Percentiles rank a stretch among this genome's conserved stretches.
phyloP scores from a whole-genome alignment of 495 filamentous ascomycete species.

The Durotheca rogersii region DNA sequence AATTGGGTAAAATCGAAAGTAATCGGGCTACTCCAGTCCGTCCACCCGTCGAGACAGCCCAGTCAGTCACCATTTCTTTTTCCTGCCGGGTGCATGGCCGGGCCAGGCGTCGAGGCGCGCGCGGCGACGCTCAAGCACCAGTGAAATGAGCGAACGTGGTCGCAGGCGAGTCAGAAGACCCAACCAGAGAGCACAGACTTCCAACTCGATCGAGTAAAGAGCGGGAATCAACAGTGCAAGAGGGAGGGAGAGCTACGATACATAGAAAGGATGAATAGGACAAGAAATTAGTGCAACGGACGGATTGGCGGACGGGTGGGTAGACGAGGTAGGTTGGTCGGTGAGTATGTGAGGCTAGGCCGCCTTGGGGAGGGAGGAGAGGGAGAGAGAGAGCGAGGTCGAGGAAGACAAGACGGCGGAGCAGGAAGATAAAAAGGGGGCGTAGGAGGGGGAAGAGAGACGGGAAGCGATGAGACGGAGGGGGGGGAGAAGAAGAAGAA shows the following conservation, averaged over 20 bases:
- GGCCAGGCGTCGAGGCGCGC: too few species aligned
- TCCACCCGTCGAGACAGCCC: too few species aligned
- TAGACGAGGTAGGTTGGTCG: neutral
- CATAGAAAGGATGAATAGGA: too few species aligned
- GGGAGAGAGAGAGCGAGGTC: neutral
- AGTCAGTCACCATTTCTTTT: too few species aligned
- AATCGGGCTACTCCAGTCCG: conserved; percentile 5
- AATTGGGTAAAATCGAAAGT: conserved; percentile 8
- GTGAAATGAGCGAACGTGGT: conserved; percentile 31
- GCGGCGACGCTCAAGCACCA: conserved; percentile 25
- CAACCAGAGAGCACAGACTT: neutral
- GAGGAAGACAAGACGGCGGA: neutral
- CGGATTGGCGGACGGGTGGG: too few species aligned
- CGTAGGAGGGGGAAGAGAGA: neutral
- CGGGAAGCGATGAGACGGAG: neutral
- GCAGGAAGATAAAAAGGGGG: neutral
- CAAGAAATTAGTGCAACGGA: too few species aligned
- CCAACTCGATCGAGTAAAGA: conserved; percentile 4
- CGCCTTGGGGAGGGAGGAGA: neutral
- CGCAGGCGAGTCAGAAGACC: conserved; percentile 9
- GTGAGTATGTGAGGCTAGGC: neutral
- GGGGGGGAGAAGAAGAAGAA: neutral
- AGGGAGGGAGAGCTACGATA: neutral
- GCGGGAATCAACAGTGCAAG: neutral
- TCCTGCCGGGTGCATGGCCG: too few species aligned